Evolutionary conservation across 768 basidiomycete species (phyloP), one percentile per base, ranked within the genome.

Genomic region (Lactarius deliciosus): DNA sequence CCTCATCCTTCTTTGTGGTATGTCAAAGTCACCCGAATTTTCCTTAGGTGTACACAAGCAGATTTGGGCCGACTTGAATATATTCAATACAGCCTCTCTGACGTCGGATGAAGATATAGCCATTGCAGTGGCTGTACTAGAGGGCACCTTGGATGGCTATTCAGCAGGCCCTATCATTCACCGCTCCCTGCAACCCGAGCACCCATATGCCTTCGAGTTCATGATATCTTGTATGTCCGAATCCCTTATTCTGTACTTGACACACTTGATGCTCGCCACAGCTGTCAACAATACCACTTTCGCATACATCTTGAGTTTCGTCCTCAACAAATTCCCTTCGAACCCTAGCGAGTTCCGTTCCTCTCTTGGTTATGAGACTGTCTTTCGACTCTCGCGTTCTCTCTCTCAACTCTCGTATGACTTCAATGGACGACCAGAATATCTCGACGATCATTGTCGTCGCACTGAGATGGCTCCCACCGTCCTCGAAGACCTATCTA

Each of bases 171-270:
- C 53, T 8, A 64, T 68, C 32, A 45, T 68, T n/a, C 15, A 22
- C 10, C 34, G 53, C 16, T 55, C 66, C 18, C 10, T 68, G 32
- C 63, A 55, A 15, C 63, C 63, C 0, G 63, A 60, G 1, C 43
- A 56, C 16, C 66, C 62, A 16, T 68, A 64, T 22, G 58, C 57
- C 2, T 56, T 68, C 10, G 66, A 68, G 25, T 68, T 68, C 41
- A 68, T 68, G 10, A 15, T 64, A 36, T 68, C 62, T 11, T 36
- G 66, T 67, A 32, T 43, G 53, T 10, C 13, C 15, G 9, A 3
- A 5, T 3, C 2, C n/a, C 13, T 47, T n/a, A 9, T 22, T 11
- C 7, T 5, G 11, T 16, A 1, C 13, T 20, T 32, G 28, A 5
- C 20, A 3, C 25, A 9, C 5, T 38, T 68, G 41, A 68, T 7